Percentiles rank a stretch among this genome's conserved stretches.
Conservation (phyloP, 108 stramenopile genomes). For the Fistulifera solaris region DNA sequence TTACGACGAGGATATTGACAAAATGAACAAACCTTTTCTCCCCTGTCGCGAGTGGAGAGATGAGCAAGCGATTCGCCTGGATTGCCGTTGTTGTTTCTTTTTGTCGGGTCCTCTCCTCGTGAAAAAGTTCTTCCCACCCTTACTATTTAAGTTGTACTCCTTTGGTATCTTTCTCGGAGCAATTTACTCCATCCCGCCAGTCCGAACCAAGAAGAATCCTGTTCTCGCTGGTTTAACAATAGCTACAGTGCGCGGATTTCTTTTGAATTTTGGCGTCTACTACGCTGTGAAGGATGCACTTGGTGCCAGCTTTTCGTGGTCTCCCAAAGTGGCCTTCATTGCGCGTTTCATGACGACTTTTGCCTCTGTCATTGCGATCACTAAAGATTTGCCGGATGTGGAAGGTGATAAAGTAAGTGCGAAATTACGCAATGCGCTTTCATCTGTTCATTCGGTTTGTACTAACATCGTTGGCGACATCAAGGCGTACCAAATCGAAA, state of each 20-base stretch:
- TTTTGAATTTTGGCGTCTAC: conserved; percentile 95
- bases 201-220: conserved; percentile 88
- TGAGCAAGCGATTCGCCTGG: conserved; percentile 81
- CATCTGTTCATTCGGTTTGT: background rate
- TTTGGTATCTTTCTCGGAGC: conserved; percentile 80
- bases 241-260: conserved; percentile 90
- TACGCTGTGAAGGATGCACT: conserved; percentile 94
- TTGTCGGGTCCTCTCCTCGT: conserved; percentile 65
- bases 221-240: conserved; percentile 87
- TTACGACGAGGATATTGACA: conserved; percentile 90
- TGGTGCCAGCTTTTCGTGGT: conserved; percentile 83
- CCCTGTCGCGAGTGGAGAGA: conserved; percentile 93
- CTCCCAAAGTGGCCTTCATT: conserved; percentile 87
- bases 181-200: conserved; percentile 89
- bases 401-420: conserved; percentile 80
- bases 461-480: background rate
- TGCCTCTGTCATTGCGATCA: conserved; percentile 90
- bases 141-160: conserved; percentile 84
- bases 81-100: conserved; percentile 49
- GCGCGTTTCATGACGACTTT: conserved; percentile 94
- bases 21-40: conserved; percentile 93
- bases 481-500: conserved; percentile 73
- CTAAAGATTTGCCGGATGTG: conserved; percentile 93
- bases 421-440: background rate
- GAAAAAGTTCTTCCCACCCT: conserved; percentile 53